Conservation (phyloP, 1,284 basidiomycete species). For the Fomitopsis betulina region DNA sequence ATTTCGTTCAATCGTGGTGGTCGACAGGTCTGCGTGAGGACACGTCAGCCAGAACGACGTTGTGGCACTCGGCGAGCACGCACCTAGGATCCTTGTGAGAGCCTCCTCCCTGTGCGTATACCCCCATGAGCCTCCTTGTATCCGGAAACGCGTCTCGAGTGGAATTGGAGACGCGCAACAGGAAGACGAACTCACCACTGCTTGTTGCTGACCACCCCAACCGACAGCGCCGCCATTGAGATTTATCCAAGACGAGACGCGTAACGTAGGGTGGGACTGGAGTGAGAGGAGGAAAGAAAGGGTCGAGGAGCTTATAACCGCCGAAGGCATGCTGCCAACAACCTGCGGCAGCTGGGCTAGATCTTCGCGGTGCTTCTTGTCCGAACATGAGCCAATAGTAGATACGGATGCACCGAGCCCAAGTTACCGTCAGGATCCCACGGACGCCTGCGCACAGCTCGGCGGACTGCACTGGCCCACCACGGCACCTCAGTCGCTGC, state of each 20-base stretch:
- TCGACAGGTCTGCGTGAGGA: constrained; percentile 48
- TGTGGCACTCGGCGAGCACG: constrained; percentile 9
- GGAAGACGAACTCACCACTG: constrained; percentile 46
- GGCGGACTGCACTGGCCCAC: constrained; percentile 2
- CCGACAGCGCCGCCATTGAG: constrained; percentile 51
- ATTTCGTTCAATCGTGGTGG: constrained; percentile 58
- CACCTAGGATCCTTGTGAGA: constrained; percentile 55
- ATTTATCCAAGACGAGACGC: constrained; percentile 19
- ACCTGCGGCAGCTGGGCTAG: constrained; percentile 35
- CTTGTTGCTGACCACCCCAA: constrained; percentile 54
- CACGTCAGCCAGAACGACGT: not conserved
- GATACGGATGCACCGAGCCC: constrained; percentile 5
- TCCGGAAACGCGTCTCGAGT: not conserved
- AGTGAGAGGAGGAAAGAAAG: constrained; percentile 29
- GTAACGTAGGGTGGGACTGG: constrained; percentile 22
- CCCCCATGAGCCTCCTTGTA: not conserved
- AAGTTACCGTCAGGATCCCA: not conserved
- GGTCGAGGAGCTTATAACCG: constrained; percentile 39
- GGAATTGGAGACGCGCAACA: constrained; percentile 5
- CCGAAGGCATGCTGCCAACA: constrained; percentile 31
- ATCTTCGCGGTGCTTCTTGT: constrained; percentile 33
- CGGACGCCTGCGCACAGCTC: not conserved
- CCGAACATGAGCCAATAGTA: constrained; percentile 21
- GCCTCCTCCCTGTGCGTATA: constrained; percentile 52
- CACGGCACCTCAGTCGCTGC: constrained; percentile 6